Evolutionary conservation across 768 basidiomycete species (phyloP).

Genomic region (Podaxis mareebaensis): DNA sequence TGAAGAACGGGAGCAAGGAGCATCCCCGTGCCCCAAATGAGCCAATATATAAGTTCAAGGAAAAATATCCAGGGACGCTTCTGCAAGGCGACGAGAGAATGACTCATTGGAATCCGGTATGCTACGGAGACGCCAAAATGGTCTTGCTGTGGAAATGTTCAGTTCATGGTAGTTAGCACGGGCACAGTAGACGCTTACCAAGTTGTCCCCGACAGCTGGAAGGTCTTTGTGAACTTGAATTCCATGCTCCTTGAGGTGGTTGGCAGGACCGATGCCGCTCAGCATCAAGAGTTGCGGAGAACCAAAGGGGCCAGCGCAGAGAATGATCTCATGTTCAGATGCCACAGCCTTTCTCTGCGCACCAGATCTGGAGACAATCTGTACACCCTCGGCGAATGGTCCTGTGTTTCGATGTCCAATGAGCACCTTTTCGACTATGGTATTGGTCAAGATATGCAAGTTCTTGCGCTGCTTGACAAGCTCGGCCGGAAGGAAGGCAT

Average conservation of each 20-base stretch:
- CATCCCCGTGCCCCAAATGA: slow-evolving; percentile 33
- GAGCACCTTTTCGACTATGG: slow-evolving; percentile 56
- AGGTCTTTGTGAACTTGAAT: slow-evolving; percentile 64
- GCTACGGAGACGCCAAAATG: slow-evolving; percentile 35
- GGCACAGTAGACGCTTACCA: slow-evolving; percentile 32
- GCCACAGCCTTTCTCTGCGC: slow-evolving; percentile 43
- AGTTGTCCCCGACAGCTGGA: slow-evolving; percentile 73
- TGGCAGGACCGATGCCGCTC: slow-evolving; percentile 75
- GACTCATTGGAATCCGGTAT: slow-evolving; percentile 32
- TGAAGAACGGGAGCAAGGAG: slow-evolving; percentile 32
- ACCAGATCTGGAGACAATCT: slow-evolving; percentile 44
- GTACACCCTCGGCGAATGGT: slow-evolving; percentile 52
- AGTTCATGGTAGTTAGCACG: neutral
- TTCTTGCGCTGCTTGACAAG: slow-evolving; percentile 63
- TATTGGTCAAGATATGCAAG: slow-evolving; percentile 57
- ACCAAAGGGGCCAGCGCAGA: slow-evolving; percentile 48
- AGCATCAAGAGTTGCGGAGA: slow-evolving; percentile 71
- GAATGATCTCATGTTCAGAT: slow-evolving; percentile 59
- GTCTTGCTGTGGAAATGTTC: slow-evolving; percentile 32
- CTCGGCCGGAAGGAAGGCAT: slow-evolving; percentile 64
- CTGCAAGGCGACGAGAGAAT: slow-evolving; percentile 31
- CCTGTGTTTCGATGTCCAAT: slow-evolving; percentile 43
- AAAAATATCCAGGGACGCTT: slow-evolving; percentile 27
- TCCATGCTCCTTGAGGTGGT: slow-evolving; percentile 50
- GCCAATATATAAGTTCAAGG: slow-evolving; percentile 33